Conservation (phyloP, 1,284 basidiomycete species). For the Ceraceosorus guamensis region DNA sequence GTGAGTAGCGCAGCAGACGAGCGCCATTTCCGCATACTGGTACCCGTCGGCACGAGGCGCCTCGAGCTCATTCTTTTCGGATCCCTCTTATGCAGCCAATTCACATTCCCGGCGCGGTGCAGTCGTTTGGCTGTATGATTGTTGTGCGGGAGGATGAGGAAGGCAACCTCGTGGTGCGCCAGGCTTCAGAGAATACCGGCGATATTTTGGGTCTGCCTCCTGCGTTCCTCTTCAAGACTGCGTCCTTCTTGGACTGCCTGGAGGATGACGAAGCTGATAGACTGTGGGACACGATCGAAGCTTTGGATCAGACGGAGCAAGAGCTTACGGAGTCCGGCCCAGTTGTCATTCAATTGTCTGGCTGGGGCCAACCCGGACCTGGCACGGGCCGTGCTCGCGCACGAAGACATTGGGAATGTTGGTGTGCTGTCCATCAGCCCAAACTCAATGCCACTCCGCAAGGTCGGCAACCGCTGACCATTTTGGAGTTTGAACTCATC, state of each 20-base stretch:
- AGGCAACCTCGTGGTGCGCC: constrained; percentile 62
- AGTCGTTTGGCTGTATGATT: constrained; percentile 76
- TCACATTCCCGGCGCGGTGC: constrained; percentile 72
- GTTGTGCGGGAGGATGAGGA: constrained; percentile 65
- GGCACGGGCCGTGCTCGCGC: constrained; percentile 49
- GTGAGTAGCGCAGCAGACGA: constrained; percentile 46
- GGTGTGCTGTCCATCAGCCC: constrained; percentile 69
- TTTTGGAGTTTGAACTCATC: constrained; percentile 75
- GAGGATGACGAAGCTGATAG: constrained; percentile 64
- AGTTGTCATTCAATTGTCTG: constrained; percentile 62
- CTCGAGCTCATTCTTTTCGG: not conserved
- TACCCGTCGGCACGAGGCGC: not conserved
- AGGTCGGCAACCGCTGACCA: constrained; percentile 21
- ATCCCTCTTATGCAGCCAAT: constrained; percentile 56
- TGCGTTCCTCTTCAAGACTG: constrained; percentile 66
- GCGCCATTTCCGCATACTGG: too few species aligned
- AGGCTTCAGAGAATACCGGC: constrained; percentile 71
- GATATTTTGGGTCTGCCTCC: constrained; percentile 69
- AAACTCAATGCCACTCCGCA: constrained; percentile 12
- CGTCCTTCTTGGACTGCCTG: constrained; percentile 69
- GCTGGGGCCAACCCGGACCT: constrained; percentile 57
- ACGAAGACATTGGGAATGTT: constrained; percentile 66
- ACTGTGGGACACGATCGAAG: constrained; percentile 71
- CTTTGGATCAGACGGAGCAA: constrained; percentile 56
- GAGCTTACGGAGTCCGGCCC: constrained; percentile 48